Conservation (phyloP, 2,329 filamentous ascomycete species). For the Arthrinium phaeospermum region DNA sequence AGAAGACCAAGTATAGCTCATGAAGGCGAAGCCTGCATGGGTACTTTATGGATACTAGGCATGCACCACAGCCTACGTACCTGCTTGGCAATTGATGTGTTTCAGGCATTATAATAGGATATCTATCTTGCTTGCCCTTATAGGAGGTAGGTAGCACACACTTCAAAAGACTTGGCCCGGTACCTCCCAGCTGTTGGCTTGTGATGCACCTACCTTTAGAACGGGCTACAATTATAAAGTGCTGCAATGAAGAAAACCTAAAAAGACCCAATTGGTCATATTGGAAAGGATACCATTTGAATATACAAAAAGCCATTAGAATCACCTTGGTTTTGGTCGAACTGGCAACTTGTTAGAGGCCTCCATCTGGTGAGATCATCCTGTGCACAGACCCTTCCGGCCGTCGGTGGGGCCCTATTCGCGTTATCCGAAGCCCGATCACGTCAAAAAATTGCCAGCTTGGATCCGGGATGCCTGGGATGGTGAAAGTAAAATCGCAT, state of each 20-base stretch:
- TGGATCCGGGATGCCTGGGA: constrained; percentile 1
- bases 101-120: too few relatives aligned
- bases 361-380: neutral
- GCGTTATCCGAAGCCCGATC: constrained; percentile 13
- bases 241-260: too few relatives aligned
- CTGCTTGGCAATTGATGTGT: neutral
- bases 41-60: neutral
- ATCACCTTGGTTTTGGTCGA: too few relatives aligned
- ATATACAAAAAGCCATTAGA: too few relatives aligned
- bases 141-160: too few relatives aligned
- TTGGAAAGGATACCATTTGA: too few relatives aligned
- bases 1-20: constrained; percentile 29
- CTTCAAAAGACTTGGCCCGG: too few relatives aligned
- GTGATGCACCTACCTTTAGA: too few relatives aligned
- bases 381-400: neutral
- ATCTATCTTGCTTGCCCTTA: too few relatives aligned
- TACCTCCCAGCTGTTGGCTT: too few relatives aligned
- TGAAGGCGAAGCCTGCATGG: neutral
- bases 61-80: neutral
- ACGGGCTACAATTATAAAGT: too few relatives aligned
- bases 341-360: neutral
- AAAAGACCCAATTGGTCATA: too few relatives aligned
- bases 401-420: neutral
- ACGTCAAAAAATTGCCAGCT: constrained; percentile 20
- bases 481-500: constrained; percentile 3